These are phyloP conservation scores for Teratosphaeria nubilosa DNA, from an alignment of 2,329 filamentous ascomycete species.

Conservation along the genomic window DNA sequence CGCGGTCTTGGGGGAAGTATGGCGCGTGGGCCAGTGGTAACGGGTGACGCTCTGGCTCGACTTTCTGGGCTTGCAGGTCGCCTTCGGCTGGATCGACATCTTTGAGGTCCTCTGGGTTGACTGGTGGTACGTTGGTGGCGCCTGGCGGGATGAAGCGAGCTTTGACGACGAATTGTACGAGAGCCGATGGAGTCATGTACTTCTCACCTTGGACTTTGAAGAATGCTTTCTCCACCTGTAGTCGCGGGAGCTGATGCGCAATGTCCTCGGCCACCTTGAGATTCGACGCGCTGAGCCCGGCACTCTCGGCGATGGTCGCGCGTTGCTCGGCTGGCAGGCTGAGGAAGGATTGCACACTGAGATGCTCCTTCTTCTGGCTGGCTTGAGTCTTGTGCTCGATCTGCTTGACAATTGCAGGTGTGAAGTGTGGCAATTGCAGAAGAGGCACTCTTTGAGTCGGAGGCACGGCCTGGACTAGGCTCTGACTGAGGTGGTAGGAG, in stretches of 20 bases:
- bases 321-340: conserved; percentile 65
- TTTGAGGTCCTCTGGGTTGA: conserved; percentile 57
- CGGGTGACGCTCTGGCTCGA: conserved; percentile 60
- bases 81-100: conserved; percentile 89
- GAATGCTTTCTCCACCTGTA: conserved; percentile 84
- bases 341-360: conserved; percentile 84
- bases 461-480: conserved; percentile 78
- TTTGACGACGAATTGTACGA: conserved; percentile 92
- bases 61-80: conserved; percentile 66
- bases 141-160: conserved; percentile 87
- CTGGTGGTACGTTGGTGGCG: conserved; percentile 58
- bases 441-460: conserved; percentile 66
- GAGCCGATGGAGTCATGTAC: conserved; percentile 79
- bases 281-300: conserved; percentile 62
- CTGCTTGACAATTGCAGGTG: conserved; percentile 48
- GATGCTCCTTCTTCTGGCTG: conserved; percentile 51
- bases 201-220: conserved; percentile 98
- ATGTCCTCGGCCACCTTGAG: conserved; percentile 67
- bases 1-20: conserved; percentile 79
- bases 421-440: conserved; percentile 84
- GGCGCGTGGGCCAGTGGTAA: conserved; percentile 85
- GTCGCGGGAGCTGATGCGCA: conserved; percentile 71
- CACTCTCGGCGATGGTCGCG: conserved; percentile 59
- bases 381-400: conserved; percentile 55
- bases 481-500: conserved; percentile 73